Percentiles rank a stretch among this genome's conserved stretches.
phyloP scores from a whole-genome alignment of 495 filamentous ascomycete genomes.

The Aspergillus leporis region DNA sequence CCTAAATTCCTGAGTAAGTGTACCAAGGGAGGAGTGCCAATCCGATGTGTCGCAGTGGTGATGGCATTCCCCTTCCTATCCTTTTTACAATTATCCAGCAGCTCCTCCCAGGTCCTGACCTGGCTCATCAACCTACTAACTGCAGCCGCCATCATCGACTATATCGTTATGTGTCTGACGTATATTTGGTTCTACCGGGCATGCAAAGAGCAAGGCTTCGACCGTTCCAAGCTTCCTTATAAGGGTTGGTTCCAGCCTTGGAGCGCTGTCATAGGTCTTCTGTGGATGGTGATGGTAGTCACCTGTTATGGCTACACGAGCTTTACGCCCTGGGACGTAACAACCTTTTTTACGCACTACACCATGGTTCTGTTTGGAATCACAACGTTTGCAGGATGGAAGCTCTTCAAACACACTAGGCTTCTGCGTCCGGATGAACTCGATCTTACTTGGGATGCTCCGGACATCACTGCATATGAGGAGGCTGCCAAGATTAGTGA shows the following conservation, averaged over 20 bases:
- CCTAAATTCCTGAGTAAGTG: conserved; percentile 56
- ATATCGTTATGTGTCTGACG: conserved; percentile 51
- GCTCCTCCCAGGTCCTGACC: conserved; percentile 30
- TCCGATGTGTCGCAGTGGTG: conserved; percentile 43
- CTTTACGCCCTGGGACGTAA: conserved; percentile 53
- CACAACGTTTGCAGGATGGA: conserved; percentile 54
- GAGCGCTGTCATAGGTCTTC: conserved; percentile 47
- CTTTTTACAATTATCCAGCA: conserved; percentile 27
- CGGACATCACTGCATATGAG: background rate
- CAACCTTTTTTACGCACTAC: conserved; percentile 58
- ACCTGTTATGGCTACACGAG: conserved; percentile 53
- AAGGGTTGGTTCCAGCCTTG: conserved; percentile 59
- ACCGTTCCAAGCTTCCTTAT: conserved; percentile 55
- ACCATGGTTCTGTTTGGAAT: conserved; percentile 53
- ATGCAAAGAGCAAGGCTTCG: conserved; percentile 54
- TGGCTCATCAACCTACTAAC: conserved; percentile 38
- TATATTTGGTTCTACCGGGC: conserved; percentile 60
- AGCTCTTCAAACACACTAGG: conserved; percentile 53
- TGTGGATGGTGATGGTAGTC: conserved; percentile 44
- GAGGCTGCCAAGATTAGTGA: background rate
- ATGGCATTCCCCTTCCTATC: conserved; percentile 43
- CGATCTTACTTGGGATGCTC: conserved; percentile 55
- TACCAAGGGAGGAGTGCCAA: conserved; percentile 46
- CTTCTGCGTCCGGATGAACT: conserved; percentile 46
- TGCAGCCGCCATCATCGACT: conserved; percentile 53